phyloP scores from a whole-genome alignment of 2,329 filamentous ascomycete species.

The Phyllosticta capitalensis region DNA sequence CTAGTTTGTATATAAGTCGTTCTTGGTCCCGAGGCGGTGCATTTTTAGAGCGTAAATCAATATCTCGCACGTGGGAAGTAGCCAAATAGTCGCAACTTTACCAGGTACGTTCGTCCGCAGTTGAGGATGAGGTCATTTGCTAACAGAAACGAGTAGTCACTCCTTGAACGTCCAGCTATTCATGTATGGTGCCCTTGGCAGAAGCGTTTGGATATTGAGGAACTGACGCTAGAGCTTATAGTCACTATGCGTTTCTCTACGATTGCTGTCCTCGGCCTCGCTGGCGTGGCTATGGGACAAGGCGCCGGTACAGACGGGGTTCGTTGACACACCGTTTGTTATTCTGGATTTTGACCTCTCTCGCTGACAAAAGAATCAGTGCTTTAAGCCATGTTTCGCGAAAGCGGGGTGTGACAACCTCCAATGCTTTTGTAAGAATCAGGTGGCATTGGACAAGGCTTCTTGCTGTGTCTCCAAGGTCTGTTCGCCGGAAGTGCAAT shows the following conservation, averaged over 20 bases:
- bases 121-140: neutral
- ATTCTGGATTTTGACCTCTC: no score
- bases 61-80: no score
- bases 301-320: neutral
- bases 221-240: no score
- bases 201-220: no score
- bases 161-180: neutral
- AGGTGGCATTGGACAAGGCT: neutral
- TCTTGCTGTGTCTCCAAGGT: neutral
- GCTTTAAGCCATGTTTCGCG: neutral
- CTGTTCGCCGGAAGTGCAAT: neutral
- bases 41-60: neutral
- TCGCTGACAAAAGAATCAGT: no score
- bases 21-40: neutral
- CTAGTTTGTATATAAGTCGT: neutral
- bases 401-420: neutral
- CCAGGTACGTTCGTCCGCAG: neutral
- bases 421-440: neutral
- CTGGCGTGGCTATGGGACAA: neutral
- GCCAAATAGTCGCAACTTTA: neutral
- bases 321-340: no score
- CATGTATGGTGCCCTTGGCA: no score
- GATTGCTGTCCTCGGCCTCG: neutral
- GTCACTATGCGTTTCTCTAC: neutral
- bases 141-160: neutral